Evolutionary conservation across 129 eudicot genomes (phyloP), one percentile per base, ranked within the genome.

Genomic region (Centaurea solstitialis): DNA sequence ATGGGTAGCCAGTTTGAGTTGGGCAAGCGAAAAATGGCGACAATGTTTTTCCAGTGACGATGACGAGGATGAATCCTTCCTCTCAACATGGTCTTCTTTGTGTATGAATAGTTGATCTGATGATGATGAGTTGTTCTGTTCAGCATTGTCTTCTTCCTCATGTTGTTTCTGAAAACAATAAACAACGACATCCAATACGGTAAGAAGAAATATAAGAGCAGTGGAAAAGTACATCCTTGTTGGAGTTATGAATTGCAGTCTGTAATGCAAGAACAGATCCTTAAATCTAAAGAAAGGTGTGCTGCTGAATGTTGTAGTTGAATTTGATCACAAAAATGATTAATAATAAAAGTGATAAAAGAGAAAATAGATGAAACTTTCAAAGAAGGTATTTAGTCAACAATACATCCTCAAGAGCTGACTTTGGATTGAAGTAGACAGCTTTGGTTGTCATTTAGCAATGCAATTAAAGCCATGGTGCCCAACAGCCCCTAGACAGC

Each of bases 1-100:
- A 9, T 80, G 15, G 39, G 88, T 85, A 1, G 82, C 80, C 17
- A 67, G 38, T n/a, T 85, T 65, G 53, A 85, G 70, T 71, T 85
- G 82, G 11, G 76, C 75, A 47, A 85, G 72, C 7, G 82, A 75
- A 80, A 85, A 85, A 10, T 6, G 50, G 4, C 78, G 78, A 43
- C 82, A 83, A 8, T 28, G 47, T 26, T 41, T 53, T 30, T 70
- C 76, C 3, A 18, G 28, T 39, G 57, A 66, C 8, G 15, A 3
- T 33, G 74, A 78, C 68, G 75, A n/a, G 41, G 22, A 74, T 65
- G 79, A 26, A 62, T 20, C 22, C 37, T 4, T 70, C 61, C 10
- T 37, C 61, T 57, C 24, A 9, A 39, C 35, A 21, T 33, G 9
- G 9, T 70, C 70, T 79, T 79, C 82, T 53, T 79, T 5, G 26